These are phyloP conservation scores for Trichosporon sp. DNA, from an alignment of 1,284 basidiomycete genomes.

Conservation along the genomic window DNA sequence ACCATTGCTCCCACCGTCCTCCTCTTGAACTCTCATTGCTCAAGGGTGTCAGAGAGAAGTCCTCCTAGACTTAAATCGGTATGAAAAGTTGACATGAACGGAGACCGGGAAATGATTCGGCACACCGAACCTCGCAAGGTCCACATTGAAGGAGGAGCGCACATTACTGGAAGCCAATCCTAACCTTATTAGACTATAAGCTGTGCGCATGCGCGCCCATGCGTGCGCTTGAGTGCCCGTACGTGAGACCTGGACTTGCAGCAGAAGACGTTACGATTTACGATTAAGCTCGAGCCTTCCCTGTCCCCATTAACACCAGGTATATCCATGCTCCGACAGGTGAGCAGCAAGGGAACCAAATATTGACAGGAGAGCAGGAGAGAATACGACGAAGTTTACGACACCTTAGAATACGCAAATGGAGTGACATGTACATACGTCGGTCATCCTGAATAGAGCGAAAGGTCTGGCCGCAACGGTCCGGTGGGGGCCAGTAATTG, in stretches of 20 bases:
- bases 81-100: too few relatives aligned
- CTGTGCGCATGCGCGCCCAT: background rate
- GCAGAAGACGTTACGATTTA: background rate
- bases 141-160: too few relatives aligned
- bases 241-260: too few relatives aligned
- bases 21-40: too few relatives aligned
- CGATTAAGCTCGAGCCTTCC: background rate
- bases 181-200: constrained; percentile 11
- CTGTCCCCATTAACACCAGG: background rate
- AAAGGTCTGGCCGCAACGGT: background rate
- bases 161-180: background rate
- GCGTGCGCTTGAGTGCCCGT: background rate
- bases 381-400: background rate
- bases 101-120: too few relatives aligned
- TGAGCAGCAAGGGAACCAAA: background rate
- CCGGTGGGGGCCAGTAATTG: too few relatives aligned
- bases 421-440: background rate
- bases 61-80: too few relatives aligned
- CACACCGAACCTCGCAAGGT: too few relatives aligned
- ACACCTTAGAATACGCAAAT: constrained; percentile 1
- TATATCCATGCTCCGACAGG: background rate
- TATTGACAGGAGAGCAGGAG: background rate
- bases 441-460: background rate
- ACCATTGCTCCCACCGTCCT: too few relatives aligned
- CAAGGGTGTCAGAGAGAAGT: too few relatives aligned